Conservation (phyloP, 345 rosid genomes). For the Ceriops zippeliana region DNA sequence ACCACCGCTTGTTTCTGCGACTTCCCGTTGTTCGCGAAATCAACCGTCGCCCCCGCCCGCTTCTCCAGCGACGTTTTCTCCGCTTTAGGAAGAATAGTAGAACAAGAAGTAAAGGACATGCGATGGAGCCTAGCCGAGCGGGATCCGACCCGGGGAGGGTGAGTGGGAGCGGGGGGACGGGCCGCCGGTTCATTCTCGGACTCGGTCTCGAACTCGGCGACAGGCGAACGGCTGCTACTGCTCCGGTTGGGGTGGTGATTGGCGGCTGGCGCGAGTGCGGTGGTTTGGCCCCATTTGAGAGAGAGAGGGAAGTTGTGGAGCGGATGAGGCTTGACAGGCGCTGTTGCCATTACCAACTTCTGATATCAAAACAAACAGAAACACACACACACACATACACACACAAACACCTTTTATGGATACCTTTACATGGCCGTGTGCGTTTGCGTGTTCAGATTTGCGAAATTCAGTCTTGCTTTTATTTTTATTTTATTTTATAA, state of each 20-base stretch:
- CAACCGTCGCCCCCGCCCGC: slow-evolving; percentile 6
- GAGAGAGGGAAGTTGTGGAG: slow-evolving; percentile 68
- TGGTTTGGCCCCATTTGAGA: slow-evolving; percentile 48
- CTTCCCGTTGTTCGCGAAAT: too few species aligned
- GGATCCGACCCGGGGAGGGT: slow-evolving; percentile 35
- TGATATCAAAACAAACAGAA: too few species aligned
- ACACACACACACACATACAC: too few species aligned
- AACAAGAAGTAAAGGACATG: slow-evolving; percentile 36
- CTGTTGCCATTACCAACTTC: slow-evolving; percentile 35
- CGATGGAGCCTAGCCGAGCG: slow-evolving; percentile 60
- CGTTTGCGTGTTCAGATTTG: too few species aligned
- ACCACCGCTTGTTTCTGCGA: too few species aligned
- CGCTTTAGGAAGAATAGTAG: slow-evolving; percentile 18
- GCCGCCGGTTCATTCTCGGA: slow-evolving; percentile 26
- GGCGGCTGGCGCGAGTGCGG: slow-evolving; percentile 14
- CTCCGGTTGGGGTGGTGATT: neutral
- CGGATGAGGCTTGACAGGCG: slow-evolving; percentile 60
- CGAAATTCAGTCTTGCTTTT: too few species aligned
- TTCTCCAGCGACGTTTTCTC: slow-evolving; percentile 5
- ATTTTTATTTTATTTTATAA: too few species aligned
- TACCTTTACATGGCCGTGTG: too few species aligned
- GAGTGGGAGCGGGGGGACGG: neutral
- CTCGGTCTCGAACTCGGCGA: slow-evolving; percentile 23
- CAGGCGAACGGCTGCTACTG: neutral
- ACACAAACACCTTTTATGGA: too few species aligned